Conservation (phyloP, 768 basidiomycete genomes). For the Podaxis sp. region DNA sequence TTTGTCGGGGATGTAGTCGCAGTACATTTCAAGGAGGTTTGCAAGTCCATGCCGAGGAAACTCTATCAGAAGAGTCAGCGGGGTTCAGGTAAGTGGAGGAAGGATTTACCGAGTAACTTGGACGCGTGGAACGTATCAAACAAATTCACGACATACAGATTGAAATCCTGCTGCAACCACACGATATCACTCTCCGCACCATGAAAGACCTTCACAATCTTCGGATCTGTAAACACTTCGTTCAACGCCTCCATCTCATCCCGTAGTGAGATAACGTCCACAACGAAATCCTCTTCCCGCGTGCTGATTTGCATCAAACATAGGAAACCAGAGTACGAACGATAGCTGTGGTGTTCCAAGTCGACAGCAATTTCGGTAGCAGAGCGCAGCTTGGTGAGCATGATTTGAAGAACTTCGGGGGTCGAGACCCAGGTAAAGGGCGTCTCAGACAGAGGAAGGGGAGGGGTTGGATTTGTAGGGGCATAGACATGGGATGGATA, state of each 20-base stretch:
- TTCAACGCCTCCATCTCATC: slow-evolving; percentile 74
- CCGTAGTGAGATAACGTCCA: slow-evolving; percentile 77
- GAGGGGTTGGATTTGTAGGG: slow-evolving; percentile 44
- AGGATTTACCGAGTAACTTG: slow-evolving; percentile 62
- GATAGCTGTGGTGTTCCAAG: slow-evolving; percentile 89
- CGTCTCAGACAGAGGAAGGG: slow-evolving; percentile 60
- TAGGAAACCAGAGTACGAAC: slow-evolving; percentile 83
- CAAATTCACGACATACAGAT: slow-evolving; percentile 89
- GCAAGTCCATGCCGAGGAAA: slow-evolving; percentile 85
- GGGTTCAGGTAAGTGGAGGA: not conserved
- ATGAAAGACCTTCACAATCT: slow-evolving; percentile 90
- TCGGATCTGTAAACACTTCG: slow-evolving; percentile 82
- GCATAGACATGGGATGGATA: slow-evolving; percentile 69
- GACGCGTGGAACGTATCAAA: slow-evolving; percentile 98
- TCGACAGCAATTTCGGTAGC: slow-evolving; percentile 88
- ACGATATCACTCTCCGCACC: slow-evolving; percentile 92
- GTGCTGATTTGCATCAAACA: slow-evolving; percentile 94
- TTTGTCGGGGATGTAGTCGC: slow-evolving; percentile 90
- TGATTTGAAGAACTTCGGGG: slow-evolving; percentile 46
- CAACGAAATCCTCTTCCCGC: slow-evolving; percentile 78
- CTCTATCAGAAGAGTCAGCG: slow-evolving; percentile 39
- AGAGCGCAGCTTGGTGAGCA: slow-evolving; percentile 66
- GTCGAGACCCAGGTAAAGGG: slow-evolving; percentile 74
- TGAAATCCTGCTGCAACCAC: slow-evolving; percentile 97
- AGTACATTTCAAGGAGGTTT: slow-evolving; percentile 82